Percentiles rank a stretch among this genome's conserved stretches.
These are phyloP conservation scores for Aureobasidium zeae DNA, from an alignment of 2,329 filamentous ascomycete species.

Conservation along the genomic window DNA sequence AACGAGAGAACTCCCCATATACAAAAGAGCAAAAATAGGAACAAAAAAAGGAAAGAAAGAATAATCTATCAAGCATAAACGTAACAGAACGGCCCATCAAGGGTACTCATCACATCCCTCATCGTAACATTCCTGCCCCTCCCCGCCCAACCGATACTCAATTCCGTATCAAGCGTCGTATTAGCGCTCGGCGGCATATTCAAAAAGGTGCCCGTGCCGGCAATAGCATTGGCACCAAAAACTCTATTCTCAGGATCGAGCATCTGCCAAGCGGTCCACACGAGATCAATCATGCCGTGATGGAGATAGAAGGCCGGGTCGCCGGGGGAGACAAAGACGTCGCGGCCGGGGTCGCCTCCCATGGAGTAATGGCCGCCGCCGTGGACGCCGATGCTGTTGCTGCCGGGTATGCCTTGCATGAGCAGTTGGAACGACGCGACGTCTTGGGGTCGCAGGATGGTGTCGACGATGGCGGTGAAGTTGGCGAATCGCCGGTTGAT, in stretches of 20 bases:
- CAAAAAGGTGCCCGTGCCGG: slow-evolving; percentile 36
- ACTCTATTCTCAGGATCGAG: slow-evolving; percentile 28
- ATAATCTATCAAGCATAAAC: slow-evolving; percentile 25
- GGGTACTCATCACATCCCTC: slow-evolving; percentile 32
- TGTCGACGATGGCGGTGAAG: slow-evolving; percentile 12
- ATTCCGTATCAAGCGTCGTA: slow-evolving; percentile 32
- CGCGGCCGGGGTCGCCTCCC: slow-evolving; percentile 37
- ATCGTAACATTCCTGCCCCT: slow-evolving; percentile 26
- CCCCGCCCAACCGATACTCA: slow-evolving; percentile 31
- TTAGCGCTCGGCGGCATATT: slow-evolving; percentile 35
- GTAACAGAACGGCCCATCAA: slow-evolving; percentile 39
- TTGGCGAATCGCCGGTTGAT: slow-evolving; percentile 14
- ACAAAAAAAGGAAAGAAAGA: neutral
- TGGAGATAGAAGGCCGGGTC: slow-evolving; percentile 40
- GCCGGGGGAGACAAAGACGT: slow-evolving; percentile 34
- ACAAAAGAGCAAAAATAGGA: too few relatives aligned
- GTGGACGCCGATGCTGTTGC: slow-evolving; percentile 28
- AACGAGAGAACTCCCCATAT: too few relatives aligned
- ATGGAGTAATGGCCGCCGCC: slow-evolving; percentile 38
- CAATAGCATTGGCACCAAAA: slow-evolving; percentile 31
- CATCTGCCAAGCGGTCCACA: slow-evolving; percentile 44
- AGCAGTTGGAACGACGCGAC: slow-evolving; percentile 16
- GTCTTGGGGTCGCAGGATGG: slow-evolving; percentile 2
- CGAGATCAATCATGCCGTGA: slow-evolving; percentile 39
- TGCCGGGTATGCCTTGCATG: slow-evolving; percentile 18